phyloP scores from a whole-genome alignment of 1,284 basidiomycete genomes.

The Pterula multifida region DNA sequence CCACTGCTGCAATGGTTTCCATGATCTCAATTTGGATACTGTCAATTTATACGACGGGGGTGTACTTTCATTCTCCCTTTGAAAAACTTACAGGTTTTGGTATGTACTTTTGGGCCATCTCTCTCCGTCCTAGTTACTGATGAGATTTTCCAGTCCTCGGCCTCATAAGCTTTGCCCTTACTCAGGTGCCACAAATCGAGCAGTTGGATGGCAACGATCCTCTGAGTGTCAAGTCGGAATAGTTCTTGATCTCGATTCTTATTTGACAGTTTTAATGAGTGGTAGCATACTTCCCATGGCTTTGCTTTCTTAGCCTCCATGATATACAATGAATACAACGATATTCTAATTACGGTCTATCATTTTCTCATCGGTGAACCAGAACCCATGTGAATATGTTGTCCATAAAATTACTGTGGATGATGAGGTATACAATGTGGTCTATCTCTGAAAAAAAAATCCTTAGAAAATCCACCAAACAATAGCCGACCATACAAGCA shows the following conservation, averaged over 20 bases:
- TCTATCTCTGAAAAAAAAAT: no score
- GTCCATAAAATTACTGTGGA: no score
- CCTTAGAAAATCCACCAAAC: conserved; percentile 20
- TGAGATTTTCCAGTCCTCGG: conserved; percentile 26
- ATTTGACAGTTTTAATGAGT: no score
- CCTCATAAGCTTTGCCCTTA: conserved; percentile 24
- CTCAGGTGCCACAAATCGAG: conserved; percentile 18
- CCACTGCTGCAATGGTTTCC: conserved; percentile 29
- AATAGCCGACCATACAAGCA: conserved; percentile 21
- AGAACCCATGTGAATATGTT: no score
- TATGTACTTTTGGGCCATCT: conserved; percentile 26
- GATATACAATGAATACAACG: no score
- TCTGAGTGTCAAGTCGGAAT: conserved; percentile 4
- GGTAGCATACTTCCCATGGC: no score
- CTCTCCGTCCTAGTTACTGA: conserved; percentile 3
- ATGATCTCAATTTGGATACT: conserved; percentile 65
- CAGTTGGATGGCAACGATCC: conserved; percentile 1
- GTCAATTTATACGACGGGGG: conserved; percentile 68
- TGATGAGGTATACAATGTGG: no score
- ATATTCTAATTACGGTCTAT: no score
- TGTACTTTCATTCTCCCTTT: conserved; percentile 84
- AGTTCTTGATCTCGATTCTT: not conserved
- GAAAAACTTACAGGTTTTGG: conserved; percentile 83
- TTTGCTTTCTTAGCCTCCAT: no score
- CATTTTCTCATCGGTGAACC: no score